Base-by-base conservation (phyloP, 257 asterid species). In the Jaltomata sinuosa region DNA sequence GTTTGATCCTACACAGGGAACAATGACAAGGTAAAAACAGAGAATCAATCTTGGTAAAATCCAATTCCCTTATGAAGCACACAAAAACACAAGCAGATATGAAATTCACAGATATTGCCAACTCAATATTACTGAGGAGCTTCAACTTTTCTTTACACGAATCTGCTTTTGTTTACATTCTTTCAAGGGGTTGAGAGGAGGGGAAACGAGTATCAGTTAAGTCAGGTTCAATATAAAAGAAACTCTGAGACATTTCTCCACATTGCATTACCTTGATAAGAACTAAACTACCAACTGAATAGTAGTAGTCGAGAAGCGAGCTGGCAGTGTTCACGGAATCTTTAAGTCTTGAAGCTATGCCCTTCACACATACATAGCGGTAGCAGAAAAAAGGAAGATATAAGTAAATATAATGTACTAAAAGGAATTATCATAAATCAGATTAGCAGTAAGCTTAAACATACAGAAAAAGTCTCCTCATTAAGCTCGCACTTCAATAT, bases 221-320 rank as follows among this genome's bases (percentile, higher is more conserved):
- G 36, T 22, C 38, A 25, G 25, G 61, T 25, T 22, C n/a, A 76
- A 47, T 15, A 76, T 45, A 42, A 45, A 72, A 14, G 40, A 76
- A 76, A 76, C 25, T 76, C 47, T 47, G 61, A 76, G 40, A 76
- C 81, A 47, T 27, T 47, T 27, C 16, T 47, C 84, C 42, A 36
- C 21, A 22, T 45, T 14, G 36, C 8, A 54, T 83, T 89, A 97
- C 99, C 99, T 93, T 91, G 83, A 95, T 77, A 84, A 90, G 92
- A 71, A 86, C 85, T 85, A 97, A 85, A 87, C 99, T 90, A 87
- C 97, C 93, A 6, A 94, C 55, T 6, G 97, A 87, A 84, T 97
- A 86, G 90, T 97, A 89, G 90, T 91, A 94, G 82, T 94, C 99
- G 55, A 87, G 89, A 85, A 97, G 97, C 3, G 93, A 85, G 87